Percentiles rank a stretch among this genome's conserved stretches.
phyloP scores from a whole-genome alignment of 768 basidiomycete species.

The Coprinopsis sp. region DNA sequence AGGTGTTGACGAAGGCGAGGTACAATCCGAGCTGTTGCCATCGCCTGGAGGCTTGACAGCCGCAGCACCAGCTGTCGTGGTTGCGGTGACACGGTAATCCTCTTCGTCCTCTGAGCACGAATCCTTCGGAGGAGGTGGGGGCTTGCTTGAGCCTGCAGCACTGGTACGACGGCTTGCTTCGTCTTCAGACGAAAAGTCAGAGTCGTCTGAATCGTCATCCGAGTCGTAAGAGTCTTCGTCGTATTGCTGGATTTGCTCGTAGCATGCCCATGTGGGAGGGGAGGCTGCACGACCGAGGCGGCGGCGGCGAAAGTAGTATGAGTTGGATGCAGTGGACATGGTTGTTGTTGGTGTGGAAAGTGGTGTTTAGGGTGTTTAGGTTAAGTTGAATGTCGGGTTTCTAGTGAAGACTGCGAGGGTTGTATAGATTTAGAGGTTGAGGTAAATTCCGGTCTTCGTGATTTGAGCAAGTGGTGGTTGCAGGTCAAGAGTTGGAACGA shows the following conservation, averaged over 20 bases:
- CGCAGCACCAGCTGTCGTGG: not conserved
- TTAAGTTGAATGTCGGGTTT: too few species aligned
- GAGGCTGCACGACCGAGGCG: conserved; percentile 76
- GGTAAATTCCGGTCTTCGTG: too few species aligned
- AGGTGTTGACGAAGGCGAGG: conserved; percentile 7
- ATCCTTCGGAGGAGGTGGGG: too few species aligned
- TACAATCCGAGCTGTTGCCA: conserved; percentile 11
- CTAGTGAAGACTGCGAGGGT: too few species aligned
- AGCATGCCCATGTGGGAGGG: conserved; percentile 86
- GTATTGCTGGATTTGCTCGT: conserved; percentile 83
- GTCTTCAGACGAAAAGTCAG: conserved; percentile 63
- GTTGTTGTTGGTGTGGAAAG: too few species aligned
- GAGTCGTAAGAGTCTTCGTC: conserved; percentile 60
- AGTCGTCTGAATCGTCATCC: conserved; percentile 45
- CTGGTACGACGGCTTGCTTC: conserved; percentile 59
- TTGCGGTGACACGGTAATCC: conserved; percentile 43
- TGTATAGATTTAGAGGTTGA: too few species aligned
- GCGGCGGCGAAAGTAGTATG: conserved; percentile 61
- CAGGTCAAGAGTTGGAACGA: too few species aligned
- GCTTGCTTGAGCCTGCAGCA: too few species aligned
- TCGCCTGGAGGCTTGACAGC: conserved; percentile 10
- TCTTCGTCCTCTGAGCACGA: conserved; percentile 76
- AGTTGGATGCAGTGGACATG: conserved; percentile 39
- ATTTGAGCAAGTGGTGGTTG: too few species aligned
- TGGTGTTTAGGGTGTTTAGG: too few species aligned